These are phyloP conservation scores for Rhipidocladum racemiflorum DNA, from an alignment of 176 grass and related monocot genomes.

Conservation along the genomic window DNA sequence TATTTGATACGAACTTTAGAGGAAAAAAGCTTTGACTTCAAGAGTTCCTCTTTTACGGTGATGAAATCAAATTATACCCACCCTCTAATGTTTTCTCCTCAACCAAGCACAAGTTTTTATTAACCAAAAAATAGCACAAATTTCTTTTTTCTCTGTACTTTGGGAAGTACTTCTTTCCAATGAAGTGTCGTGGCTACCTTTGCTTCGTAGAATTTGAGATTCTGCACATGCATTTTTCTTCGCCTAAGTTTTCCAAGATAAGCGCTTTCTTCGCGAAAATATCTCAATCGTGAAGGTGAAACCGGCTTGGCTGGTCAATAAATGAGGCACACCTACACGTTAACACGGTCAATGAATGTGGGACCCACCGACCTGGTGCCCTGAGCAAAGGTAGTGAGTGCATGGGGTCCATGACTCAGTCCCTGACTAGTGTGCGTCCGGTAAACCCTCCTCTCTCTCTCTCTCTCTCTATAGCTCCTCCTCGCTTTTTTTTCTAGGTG, in stretches of 20 bases:
- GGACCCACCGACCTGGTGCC: slow-evolving; percentile 24
- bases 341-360: slow-evolving; percentile 34
- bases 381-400: slow-evolving; percentile 36
- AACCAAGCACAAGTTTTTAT: too few relatives aligned
- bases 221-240: not conserved
- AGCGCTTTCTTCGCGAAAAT: too few relatives aligned
- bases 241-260: too few relatives aligned
- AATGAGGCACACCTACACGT: slow-evolving; percentile 21
- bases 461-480: not conserved
- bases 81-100: too few relatives aligned
- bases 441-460: not conserved
- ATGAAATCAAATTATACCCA: too few relatives aligned
- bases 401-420: slow-evolving; percentile 24
- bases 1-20: not conserved
- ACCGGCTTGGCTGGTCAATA: not conserved
- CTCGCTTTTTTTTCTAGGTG: not conserved
- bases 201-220: not conserved
- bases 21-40: not conserved
- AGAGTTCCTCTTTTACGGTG: too few relatives aligned
- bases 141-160: too few relatives aligned
- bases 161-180: too few relatives aligned
- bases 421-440: slow-evolving; percentile 21
- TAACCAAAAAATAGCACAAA: too few relatives aligned
- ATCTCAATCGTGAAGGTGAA: not conserved
- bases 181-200: not conserved